Conservation (phyloP, 208 protist species). For the Leptomonas seymouri region DNA sequence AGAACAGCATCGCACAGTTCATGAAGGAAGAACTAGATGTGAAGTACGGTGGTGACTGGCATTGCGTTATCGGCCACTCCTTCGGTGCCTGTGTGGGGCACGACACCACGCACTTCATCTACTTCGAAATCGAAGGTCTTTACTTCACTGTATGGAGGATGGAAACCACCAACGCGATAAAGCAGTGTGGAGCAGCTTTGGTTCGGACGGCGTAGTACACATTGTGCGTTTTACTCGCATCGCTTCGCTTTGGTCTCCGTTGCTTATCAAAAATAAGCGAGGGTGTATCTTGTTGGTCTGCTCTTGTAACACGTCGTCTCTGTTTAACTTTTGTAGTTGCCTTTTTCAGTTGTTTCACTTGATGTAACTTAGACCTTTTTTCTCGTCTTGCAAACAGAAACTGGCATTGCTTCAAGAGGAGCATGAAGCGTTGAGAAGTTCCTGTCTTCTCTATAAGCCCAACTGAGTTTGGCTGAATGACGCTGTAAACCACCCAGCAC, state of each 20-base stretch:
- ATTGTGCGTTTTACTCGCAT: not conserved
- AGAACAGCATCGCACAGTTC: conserved; percentile 99
- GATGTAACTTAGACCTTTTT: conserved; percentile 5
- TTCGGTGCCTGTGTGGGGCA: conserved; percentile 99
- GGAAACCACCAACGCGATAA: conserved; percentile 33
- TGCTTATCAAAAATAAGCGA: not conserved
- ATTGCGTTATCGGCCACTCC: conserved; percentile 99
- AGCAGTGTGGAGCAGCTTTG: not conserved
- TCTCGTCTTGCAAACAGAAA: not conserved
- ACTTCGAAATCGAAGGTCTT: conserved; percentile 99
- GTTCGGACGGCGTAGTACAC: not conserved
- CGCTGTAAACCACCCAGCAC: too few species aligned
- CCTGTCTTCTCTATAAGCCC: too few species aligned
- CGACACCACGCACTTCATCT: conserved; percentile 98
- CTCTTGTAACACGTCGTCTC: not conserved
- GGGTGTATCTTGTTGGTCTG: not conserved
- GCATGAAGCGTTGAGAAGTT: too few species aligned
- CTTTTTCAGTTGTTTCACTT: not conserved
- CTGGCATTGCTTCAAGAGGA: too few species aligned
- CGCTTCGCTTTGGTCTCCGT: not conserved
- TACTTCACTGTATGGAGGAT: conserved; percentile 98
- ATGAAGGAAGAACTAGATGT: conserved; percentile 99
- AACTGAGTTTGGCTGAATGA: too few species aligned
- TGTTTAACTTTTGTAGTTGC: not conserved
- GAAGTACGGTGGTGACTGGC: conserved; percentile 99